Evolutionary conservation across 2,329 filamentous ascomycete genomes (phyloP).

Genomic region (Diaporthe sp.): DNA sequence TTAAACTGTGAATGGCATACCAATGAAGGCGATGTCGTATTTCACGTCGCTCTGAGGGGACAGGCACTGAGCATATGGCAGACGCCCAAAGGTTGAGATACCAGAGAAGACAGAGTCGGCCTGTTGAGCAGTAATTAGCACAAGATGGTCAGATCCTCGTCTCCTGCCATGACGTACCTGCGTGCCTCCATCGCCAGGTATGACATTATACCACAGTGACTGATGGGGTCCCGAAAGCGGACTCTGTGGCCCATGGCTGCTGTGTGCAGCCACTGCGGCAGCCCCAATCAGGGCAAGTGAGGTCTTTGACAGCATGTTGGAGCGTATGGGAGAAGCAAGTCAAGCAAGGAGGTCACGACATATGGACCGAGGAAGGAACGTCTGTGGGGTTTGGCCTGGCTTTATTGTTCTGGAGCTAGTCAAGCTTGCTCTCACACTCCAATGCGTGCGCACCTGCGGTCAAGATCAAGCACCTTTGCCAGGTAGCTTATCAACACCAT

Average conservation of each 20-base stretch:
- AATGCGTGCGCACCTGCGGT: background rate
- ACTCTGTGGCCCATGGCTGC: conserved; percentile 66
- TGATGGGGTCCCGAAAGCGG: conserved; percentile 76
- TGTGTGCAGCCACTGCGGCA: conserved; percentile 68
- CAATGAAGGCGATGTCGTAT: conserved; percentile 89
- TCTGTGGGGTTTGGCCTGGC: background rate
- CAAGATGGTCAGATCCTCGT: background rate
- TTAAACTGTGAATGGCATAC: conserved; percentile 51
- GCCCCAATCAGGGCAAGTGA: conserved; percentile 54
- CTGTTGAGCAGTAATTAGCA: conserved; percentile 50
- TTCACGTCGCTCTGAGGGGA: conserved; percentile 70
- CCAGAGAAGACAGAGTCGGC: conserved; percentile 90
- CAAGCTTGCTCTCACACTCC: background rate
- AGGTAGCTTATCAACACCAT: conserved; percentile 30
- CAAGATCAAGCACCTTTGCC: conserved; percentile 17
- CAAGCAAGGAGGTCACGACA: conserved; percentile 4
- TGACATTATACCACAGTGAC: conserved; percentile 82
- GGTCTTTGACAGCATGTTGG: conserved; percentile 43
- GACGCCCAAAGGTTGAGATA: conserved; percentile 85
- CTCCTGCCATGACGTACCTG: conserved; percentile 63
- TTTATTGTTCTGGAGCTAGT: conserved; percentile 25
- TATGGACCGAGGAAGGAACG: background rate
- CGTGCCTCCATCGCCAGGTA: conserved; percentile 86
- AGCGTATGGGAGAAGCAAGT: background rate
- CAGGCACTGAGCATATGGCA: conserved; percentile 82